Evolutionary conservation across 1,284 basidiomycete species (phyloP), one percentile per base, ranked within the genome.

Genomic region (Peniophora sp.): DNA sequence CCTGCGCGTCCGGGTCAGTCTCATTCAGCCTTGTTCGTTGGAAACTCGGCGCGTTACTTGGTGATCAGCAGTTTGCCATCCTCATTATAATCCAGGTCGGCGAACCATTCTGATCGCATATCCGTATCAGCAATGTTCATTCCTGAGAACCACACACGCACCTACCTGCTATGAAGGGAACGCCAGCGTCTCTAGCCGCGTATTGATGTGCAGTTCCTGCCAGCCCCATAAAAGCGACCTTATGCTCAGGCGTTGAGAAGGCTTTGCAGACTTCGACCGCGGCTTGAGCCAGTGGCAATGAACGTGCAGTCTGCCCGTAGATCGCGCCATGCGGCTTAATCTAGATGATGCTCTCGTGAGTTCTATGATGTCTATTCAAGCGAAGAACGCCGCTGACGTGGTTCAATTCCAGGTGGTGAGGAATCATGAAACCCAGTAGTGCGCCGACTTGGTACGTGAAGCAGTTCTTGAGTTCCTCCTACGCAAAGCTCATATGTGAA

Each of bases 361-460:
- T 23, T 19, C 17, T 3, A n/a, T 14, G 20, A 35, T 6, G 25
- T 14, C 20, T 34, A 41, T 8, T 16, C 47, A 45, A 9, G 17
- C 6, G n/a, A 35, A 17, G 2, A n/a, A 8, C 22, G 23, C 14
- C 20, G 65, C 73, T 3, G 51, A 77, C 72, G 51, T 83, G 81
- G 55, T 81, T 74, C 36, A 82, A 61, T 2, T 62, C 58, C 12
- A 82, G 54, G 0, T 65, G 71, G 52, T 83, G 69, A 0, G 69
- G 61, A 39, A 69, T 74, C 50, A 85, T 64, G 58, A 83, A 83
- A 0, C 77, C 81, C 2, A 58, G 63, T 3, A 84, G 62, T 0
- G 82, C 80, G 14, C 81, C 81, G 24, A 81, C 74, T 65, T 83
- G 82, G 57, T 82, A 83, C 2, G 78, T 69, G 52, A 83, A 76